These are phyloP conservation scores for Eremochloa ophiuroides DNA, from an alignment of 176 grass and related monocot species.

Conservation along the genomic window DNA sequence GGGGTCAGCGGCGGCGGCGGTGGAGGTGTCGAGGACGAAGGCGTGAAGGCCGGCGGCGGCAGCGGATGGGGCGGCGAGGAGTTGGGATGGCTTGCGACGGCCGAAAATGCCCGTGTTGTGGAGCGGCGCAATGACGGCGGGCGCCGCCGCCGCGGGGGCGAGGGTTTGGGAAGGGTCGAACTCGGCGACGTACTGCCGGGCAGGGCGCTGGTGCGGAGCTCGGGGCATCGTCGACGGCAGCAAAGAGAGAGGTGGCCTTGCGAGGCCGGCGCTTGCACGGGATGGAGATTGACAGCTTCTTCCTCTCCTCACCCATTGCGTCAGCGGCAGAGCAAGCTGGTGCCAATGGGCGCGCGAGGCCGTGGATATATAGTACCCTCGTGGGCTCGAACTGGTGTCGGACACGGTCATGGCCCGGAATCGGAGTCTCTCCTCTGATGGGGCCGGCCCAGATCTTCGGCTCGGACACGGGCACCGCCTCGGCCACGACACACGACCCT, in stretches of 20 bases:
- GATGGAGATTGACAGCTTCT: conserved; percentile 76
- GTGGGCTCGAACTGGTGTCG: not conserved
- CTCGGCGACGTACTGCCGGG: conserved; percentile 64
- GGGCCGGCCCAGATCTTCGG: not conserved
- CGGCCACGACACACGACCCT: not conserved
- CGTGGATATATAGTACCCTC: not conserved
- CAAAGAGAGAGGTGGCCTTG: conserved; percentile 13
- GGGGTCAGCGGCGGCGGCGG: conserved; percentile 25
- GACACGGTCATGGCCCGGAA: not conserved
- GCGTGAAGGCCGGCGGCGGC: conserved; percentile 13
- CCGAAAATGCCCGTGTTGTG: conserved; percentile 50
- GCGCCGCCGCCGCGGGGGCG: not conserved
- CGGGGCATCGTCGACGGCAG: not conserved
- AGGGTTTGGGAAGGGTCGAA: conserved; percentile 65
- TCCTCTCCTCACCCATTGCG: conserved; percentile 44
- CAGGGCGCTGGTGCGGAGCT: not conserved
- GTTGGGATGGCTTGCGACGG: conserved; percentile 44
- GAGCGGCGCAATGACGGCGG: conserved; percentile 61
- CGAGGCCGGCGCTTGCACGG: conserved; percentile 28
- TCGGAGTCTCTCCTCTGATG: not conserved
- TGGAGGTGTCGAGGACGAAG: conserved; percentile 65
- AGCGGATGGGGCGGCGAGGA: conserved; percentile 25
- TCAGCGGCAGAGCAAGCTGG: not conserved
- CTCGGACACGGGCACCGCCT: not conserved
- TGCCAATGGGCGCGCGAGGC: too few relatives aligned